Base-by-base conservation (phyloP, 192 early-diverging fungal genomes). In the Mortierella antarctica region DNA sequence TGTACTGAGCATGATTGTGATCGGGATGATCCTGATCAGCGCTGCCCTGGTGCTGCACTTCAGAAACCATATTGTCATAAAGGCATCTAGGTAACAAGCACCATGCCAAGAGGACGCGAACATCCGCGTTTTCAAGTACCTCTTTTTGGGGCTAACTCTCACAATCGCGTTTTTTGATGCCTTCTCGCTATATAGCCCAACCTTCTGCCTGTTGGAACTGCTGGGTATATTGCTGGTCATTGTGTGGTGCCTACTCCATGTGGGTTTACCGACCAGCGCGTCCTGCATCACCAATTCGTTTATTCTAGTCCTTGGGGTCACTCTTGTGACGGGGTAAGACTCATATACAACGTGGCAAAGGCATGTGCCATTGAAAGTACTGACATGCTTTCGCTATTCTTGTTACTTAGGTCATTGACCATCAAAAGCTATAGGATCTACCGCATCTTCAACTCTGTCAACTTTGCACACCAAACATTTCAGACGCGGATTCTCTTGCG, bases 381-480 rank as follows among this genome's bases (percentile, higher is more conserved):
- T 10, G 18, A n/a, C 20, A 53, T 2, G 4, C 62, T 18, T 2
- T 6, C 17, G 14, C 51, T 39, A 1, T 12, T 23, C 20, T 64
- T 5, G 39, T 54, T 15, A 31, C 42, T 41, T 73, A 86, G 86
- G 9, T 84, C 85, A 12, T 59, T 88, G 63, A 81, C 83, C 13
- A 81, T 85, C 58, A 88, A 88, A 46, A 85, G 84, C 23, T 88
- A 82, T 62, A 71, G 86, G 49, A 84, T 88, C 31, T 88, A 86
- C 57, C 79, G 86, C 11, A 88, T 88, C 64, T 88, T 88, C 63
- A 84, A 88, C 65, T 62, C 58, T 42, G 67, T 77, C 57, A 70
- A 23, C 2, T 54, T 61, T 31, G 5, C 50, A 6, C 64, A 78
- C 40, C 63, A 59, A 46, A 55, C 21, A 5, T 78, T 65, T 12